These are phyloP conservation scores for Tephrocybe sp. DNA, from an alignment of 768 basidiomycete genomes.

Conservation along the genomic window DNA sequence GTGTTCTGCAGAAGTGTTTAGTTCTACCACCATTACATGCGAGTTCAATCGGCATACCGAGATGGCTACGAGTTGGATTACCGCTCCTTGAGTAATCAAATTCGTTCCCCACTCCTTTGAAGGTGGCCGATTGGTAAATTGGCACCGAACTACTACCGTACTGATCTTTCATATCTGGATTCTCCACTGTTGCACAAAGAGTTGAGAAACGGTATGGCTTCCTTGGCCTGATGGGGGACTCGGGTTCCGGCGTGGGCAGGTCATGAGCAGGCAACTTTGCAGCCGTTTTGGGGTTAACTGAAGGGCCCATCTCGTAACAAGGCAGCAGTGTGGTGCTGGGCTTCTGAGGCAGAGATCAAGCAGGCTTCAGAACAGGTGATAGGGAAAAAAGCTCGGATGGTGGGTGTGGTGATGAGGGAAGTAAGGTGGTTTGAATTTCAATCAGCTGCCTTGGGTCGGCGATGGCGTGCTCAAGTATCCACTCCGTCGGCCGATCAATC, in stretches of 20 bases:
- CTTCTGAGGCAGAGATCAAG: background rate
- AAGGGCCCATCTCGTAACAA: slow-evolving; percentile 31
- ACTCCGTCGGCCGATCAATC: slow-evolving; percentile 19
- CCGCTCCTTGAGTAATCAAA: slow-evolving; percentile 96
- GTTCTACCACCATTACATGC: slow-evolving; percentile 4
- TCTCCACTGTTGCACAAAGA: slow-evolving; percentile 88
- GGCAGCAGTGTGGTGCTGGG: slow-evolving; percentile 3
- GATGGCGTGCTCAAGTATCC: slow-evolving; percentile 26
- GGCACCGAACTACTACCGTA: slow-evolving; percentile 93
- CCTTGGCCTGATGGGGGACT: slow-evolving; percentile 65
- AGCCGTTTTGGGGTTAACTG: slow-evolving; percentile 35
- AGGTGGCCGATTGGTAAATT: slow-evolving; percentile 97
- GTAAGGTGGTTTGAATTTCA: background rate
- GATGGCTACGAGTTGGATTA: slow-evolving; percentile 93
- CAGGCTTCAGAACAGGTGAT: slow-evolving; percentile 4
- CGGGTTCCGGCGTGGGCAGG: slow-evolving; percentile 80
- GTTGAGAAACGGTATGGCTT: slow-evolving; percentile 90
- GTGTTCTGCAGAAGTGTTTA: slow-evolving; percentile 61
- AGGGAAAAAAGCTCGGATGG: slow-evolving; percentile 6
- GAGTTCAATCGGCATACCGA: slow-evolving; percentile 55
- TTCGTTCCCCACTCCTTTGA: slow-evolving; percentile 88
- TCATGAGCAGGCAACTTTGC: slow-evolving; percentile 42
- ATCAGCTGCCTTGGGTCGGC: background rate
- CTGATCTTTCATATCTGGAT: slow-evolving; percentile 91
- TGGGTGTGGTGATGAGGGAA: slow-evolving; percentile 6